These are phyloP conservation scores for Phtheirospermum japonicum DNA, from an alignment of 257 asterid species.

Conservation along the genomic window DNA sequence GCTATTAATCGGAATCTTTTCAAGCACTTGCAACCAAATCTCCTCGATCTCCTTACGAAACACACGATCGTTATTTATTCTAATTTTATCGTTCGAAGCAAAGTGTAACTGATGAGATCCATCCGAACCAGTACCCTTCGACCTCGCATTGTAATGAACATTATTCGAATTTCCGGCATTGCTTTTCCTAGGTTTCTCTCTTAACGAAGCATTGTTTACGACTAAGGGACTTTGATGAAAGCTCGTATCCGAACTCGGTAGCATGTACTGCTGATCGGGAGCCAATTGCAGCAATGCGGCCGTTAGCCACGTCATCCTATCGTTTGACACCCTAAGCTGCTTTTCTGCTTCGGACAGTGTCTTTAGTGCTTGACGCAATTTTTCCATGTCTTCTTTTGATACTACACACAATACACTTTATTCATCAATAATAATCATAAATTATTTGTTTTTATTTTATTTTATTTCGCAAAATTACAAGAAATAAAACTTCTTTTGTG, in stretches of 20 bases:
- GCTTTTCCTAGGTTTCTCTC: constrained; percentile 58
- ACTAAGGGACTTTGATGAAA: constrained; percentile 60
- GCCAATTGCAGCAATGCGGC: constrained; percentile 96
- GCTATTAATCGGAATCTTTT: constrained; percentile 53
- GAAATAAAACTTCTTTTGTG: too few species aligned
- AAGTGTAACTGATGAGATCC: too few species aligned
- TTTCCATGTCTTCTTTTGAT: constrained; percentile 85
- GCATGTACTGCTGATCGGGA: constrained; percentile 75
- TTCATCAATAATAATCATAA: background rate
- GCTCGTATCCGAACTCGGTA: constrained; percentile 38
- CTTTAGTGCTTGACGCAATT: constrained; percentile 83
- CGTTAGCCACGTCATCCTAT: constrained; percentile 90
- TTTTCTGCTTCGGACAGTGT: constrained; percentile 97
- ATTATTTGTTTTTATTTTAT: too few species aligned
- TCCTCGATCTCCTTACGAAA: constrained; percentile 46
- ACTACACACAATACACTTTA: constrained; percentile 40
- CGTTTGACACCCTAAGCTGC: constrained; percentile 88
- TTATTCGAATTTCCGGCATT: constrained; percentile 33
- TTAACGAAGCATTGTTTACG: constrained; percentile 32
- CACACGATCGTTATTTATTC: background rate
- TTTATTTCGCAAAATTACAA: background rate
- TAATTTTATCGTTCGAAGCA: background rate
- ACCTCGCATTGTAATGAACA: background rate
- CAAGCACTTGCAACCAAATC: constrained; percentile 82
- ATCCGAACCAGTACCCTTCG: background rate